Evolutionary conservation across 192 early-diverging fungal species (phyloP), one percentile per base, ranked within the genome.

Genomic region (Chytriomyces sp.): DNA sequence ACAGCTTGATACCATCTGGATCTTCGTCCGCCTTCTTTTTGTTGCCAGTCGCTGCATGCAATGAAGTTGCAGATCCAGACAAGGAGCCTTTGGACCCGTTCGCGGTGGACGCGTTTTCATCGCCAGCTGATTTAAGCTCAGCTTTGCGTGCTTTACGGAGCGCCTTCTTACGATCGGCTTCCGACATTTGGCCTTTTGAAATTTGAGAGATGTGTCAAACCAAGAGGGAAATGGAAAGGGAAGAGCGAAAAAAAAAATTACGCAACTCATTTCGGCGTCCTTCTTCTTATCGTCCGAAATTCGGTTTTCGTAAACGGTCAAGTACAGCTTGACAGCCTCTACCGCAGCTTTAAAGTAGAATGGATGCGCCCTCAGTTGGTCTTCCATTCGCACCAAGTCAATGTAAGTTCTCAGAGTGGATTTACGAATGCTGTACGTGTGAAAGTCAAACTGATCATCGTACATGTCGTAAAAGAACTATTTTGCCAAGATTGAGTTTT

Each of bases 401-500:
- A 94, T 80, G 75, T 99, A 99, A 9, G 94, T 86, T 46, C 94
- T 88, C 50, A 98, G 79, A 44, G 96, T 96, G 50, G 86, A 85
- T 85, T 97, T 97, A 76, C 97, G 94, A 45, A 96, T 84, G 67
- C 90, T 93, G 82, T 98, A 99, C 23, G 87, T 86, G 80, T 99
- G 97, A 88, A 98, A 99, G 82, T 99, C 97, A 68, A 96, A 95
- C 83, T 97, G 94, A 71, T 96, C 95, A 65, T 95, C 94, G 48
- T 91, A 90, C 78, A 93, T 93, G 65, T 95, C 94, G 49, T 70
- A 76, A 79, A 97, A 99, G 81, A 91, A 87, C 77, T 85, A 60
- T 8, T 26, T n/a, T n/a, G n/a, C n/a, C n/a, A 62, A 18, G 61
- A 16, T 26, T 44, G 65, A n/a, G n/a, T n/a, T n/a, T 67, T 24